phyloP scores from a whole-genome alignment of 2,329 filamentous ascomycete species.

The Torrubiella hemipterigena region DNA sequence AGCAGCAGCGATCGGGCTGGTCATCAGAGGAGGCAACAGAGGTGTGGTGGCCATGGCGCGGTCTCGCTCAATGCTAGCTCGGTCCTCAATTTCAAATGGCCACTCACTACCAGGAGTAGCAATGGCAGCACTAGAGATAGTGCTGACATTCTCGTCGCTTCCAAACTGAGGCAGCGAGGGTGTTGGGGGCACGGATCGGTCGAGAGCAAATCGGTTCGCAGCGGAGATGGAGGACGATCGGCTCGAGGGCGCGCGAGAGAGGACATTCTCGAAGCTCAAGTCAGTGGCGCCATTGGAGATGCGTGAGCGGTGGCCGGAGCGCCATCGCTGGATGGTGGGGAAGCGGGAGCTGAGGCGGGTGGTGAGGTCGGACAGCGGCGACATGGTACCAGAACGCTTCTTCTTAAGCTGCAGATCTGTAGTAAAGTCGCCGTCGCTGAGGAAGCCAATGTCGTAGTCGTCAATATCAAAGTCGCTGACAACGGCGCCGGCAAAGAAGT shows the following conservation, averaged over 20 bases:
- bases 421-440: constrained; percentile 50
- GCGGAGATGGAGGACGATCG: constrained; percentile 68
- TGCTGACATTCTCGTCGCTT: constrained; percentile 41
- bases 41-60: constrained; percentile 63
- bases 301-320: constrained; percentile 30
- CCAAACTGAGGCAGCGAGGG: constrained; percentile 53
- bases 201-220: constrained; percentile 33
- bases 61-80: constrained; percentile 42
- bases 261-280: constrained; percentile 68
- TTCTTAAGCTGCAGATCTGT: constrained; percentile 32
- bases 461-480: constrained; percentile 29
- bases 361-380: constrained; percentile 49
- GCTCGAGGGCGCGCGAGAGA: constrained; percentile 57
- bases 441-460: constrained; percentile 56
- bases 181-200: constrained; percentile 43
- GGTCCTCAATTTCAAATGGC: too few relatives aligned
- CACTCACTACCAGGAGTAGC: too few relatives aligned
- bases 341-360: constrained; percentile 54
- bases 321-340: constrained; percentile 39
- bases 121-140: constrained; percentile 29
- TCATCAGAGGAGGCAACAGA: constrained; percentile 71
- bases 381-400: constrained; percentile 45
- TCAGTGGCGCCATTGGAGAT: constrained; percentile 53
- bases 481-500: constrained; percentile 20
- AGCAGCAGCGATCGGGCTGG: constrained; percentile 37